phyloP scores from a whole-genome alignment of 2,329 filamentous ascomycete genomes.

The Phaeosphaeria sp. region DNA sequence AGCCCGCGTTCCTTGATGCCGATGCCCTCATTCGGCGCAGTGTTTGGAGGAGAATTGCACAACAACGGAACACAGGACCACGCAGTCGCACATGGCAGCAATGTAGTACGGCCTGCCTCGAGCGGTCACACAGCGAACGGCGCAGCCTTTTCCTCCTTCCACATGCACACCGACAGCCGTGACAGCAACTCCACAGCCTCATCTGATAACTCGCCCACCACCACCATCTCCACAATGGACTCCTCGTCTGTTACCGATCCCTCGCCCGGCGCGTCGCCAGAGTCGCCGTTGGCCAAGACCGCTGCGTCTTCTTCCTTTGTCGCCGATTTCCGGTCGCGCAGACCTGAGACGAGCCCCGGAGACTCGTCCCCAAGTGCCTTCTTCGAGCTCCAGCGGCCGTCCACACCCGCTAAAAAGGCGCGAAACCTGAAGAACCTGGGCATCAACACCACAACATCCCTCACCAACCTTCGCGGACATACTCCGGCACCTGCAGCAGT shows the following conservation, averaged over 20 bases:
- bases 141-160: conserved; percentile 54
- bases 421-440: conserved; percentile 86
- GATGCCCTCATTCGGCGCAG: conserved; percentile 78
- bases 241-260: conserved; percentile 89
- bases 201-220: conserved; percentile 92
- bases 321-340: conserved; percentile 56
- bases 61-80: conserved; percentile 56
- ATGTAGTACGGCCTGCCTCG: conserved; percentile 42
- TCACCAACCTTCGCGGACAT: conserved; percentile 53
- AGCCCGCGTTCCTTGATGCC: conserved; percentile 47
- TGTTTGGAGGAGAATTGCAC: conserved; percentile 68
- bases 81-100: conserved; percentile 41
- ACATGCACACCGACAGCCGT: conserved; percentile 71
- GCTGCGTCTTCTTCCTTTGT: conserved; percentile 73
- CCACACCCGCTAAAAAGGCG: conserved; percentile 68
- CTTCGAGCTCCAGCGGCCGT: conserved; percentile 57
- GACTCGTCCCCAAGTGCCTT: conserved; percentile 58
- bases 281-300: conserved; percentile 80
- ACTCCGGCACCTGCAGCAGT: conserved; percentile 60
- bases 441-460: conserved; percentile 68
- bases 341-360: conserved; percentile 48
- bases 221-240: conserved; percentile 89
- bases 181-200: conserved; percentile 86
- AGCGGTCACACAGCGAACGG: conserved; percentile 42
- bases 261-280: conserved; percentile 87